These are phyloP conservation scores for Ceratobasidium papillatum DNA, from an alignment of 1,284 basidiomycete species.

Conservation along the genomic window DNA sequence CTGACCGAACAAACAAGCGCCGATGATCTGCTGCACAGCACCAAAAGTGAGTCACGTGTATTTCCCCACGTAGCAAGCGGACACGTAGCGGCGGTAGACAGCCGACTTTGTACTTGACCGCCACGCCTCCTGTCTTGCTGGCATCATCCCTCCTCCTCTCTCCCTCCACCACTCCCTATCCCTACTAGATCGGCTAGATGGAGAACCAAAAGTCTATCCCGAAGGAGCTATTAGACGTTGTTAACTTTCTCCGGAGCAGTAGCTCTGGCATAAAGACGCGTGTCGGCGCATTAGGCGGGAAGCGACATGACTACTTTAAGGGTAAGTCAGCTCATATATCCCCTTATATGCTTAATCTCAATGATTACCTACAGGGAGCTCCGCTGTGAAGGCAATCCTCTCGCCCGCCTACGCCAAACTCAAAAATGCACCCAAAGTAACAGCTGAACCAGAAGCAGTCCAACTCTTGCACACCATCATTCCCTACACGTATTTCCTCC, in stretches of 20 bases:
- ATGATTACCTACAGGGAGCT: constrained; percentile 68
- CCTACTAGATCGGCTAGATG: constrained; percentile 40
- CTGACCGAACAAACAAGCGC: background rate
- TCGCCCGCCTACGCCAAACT: constrained; percentile 91
- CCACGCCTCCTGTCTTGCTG: constrained; percentile 14
- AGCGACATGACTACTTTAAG: constrained; percentile 98
- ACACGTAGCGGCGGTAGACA: constrained; percentile 39
- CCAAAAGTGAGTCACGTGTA: constrained; percentile 9
- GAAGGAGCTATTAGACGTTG: constrained; percentile 78
- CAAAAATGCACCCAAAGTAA: constrained; percentile 76
- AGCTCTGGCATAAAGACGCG: constrained; percentile 89
- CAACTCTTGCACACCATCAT: constrained; percentile 77
- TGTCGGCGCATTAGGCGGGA: constrained; percentile 91
- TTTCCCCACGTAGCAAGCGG: constrained; percentile 30
- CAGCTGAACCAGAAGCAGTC: constrained; percentile 79
- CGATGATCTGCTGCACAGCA: background rate
- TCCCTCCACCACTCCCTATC: background rate
- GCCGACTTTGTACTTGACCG: constrained; percentile 40
- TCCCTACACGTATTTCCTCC: constrained; percentile 88
- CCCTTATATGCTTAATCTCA: constrained; percentile 20
- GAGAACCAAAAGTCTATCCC: constrained; percentile 79
- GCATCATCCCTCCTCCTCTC: background rate
- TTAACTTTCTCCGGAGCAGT: constrained; percentile 84
- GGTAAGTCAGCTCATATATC: constrained; percentile 60
- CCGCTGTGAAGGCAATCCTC: constrained; percentile 89